Percentiles rank a stretch among this genome's conserved stretches.
Evolutionary conservation across 148 eudicot genomes (phyloP).

Genomic region (Chenopodium formosanum): DNA sequence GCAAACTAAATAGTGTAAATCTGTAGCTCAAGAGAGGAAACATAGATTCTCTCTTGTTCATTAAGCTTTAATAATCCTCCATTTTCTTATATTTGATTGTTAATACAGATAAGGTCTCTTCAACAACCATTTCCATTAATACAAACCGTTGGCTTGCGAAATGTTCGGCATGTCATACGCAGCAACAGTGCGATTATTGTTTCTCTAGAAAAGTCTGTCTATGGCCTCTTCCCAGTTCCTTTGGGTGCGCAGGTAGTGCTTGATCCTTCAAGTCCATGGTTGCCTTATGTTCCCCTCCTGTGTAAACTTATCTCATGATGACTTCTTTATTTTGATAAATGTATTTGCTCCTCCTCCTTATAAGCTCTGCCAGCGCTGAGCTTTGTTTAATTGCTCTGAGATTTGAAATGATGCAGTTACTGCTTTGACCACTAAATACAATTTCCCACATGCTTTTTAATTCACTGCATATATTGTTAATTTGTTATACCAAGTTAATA

Average conservation of each 20-base stretch:
- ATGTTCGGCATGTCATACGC: constrained; percentile 64
- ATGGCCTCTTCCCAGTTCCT: constrained; percentile 92
- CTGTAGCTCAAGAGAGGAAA: neutral
- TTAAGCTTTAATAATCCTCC: neutral
- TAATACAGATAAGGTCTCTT: constrained; percentile 89
- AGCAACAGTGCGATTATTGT: constrained; percentile 60
- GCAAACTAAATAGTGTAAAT: neutral
- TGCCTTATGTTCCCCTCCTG: too few species aligned
- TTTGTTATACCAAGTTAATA: too few species aligned
- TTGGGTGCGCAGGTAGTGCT: constrained; percentile 91
- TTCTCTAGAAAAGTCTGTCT: constrained; percentile 72
- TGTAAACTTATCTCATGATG: neutral
- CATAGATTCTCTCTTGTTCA: neutral
- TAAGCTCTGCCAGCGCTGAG: neutral
- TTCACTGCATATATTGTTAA: too few species aligned
- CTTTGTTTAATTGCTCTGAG: neutral
- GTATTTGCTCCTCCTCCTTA: neutral
- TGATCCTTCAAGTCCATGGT: constrained; percentile 5
- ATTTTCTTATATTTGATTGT: constrained; percentile 17
- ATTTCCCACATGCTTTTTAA: too few species aligned
- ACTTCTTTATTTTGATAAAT: neutral
- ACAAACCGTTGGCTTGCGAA: constrained; percentile 88
- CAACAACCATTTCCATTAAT: constrained; percentile 88
- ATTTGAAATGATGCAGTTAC: neutral
- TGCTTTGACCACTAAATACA: too few species aligned